These are phyloP conservation scores for Neopestalotiopsis rosae DNA, from an alignment of 2,329 filamentous ascomycete species.

Conservation along the genomic window DNA sequence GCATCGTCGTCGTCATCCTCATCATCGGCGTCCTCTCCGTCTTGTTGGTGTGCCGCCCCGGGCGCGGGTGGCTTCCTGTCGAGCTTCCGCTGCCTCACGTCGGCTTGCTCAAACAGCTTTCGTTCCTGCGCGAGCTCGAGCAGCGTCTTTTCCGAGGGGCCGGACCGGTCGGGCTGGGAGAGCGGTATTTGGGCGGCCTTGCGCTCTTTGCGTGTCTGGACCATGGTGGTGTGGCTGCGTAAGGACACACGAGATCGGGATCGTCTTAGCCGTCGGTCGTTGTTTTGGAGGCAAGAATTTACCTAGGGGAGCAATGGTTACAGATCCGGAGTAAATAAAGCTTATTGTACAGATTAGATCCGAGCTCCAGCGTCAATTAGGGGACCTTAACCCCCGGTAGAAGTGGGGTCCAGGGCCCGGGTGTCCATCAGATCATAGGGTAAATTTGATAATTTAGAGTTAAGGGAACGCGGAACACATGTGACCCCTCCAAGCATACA, in stretches of 20 bases:
- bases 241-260: neutral
- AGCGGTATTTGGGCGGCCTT: slow-evolving; percentile 63
- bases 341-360: too few relatives aligned
- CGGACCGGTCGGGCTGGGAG: slow-evolving; percentile 71
- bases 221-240: slow-evolving; percentile 42
- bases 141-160: slow-evolving; percentile 69
- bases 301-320: too few relatives aligned
- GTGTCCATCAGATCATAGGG: neutral
- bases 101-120: slow-evolving; percentile 59
- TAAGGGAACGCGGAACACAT: too few relatives aligned
- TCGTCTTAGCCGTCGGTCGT: neutral
- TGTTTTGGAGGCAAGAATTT: neutral
- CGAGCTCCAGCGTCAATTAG: neutral
- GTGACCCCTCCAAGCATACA: too few relatives aligned
- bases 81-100: slow-evolving; percentile 41
- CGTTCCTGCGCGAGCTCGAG: slow-evolving; percentile 73
- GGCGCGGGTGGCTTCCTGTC: slow-evolving; percentile 34
- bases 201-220: slow-evolving; percentile 53
- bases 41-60: slow-evolving; percentile 36
- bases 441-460: too few relatives aligned
- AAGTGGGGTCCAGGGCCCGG: neutral
- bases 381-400: neutral
- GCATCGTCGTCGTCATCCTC: slow-evolving; percentile 34
- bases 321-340: too few relatives aligned
- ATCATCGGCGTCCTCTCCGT: neutral